These are phyloP conservation scores for Phytopythium ostracodes DNA, from an alignment of 352 stramenopile species.

Conservation along the genomic window DNA sequence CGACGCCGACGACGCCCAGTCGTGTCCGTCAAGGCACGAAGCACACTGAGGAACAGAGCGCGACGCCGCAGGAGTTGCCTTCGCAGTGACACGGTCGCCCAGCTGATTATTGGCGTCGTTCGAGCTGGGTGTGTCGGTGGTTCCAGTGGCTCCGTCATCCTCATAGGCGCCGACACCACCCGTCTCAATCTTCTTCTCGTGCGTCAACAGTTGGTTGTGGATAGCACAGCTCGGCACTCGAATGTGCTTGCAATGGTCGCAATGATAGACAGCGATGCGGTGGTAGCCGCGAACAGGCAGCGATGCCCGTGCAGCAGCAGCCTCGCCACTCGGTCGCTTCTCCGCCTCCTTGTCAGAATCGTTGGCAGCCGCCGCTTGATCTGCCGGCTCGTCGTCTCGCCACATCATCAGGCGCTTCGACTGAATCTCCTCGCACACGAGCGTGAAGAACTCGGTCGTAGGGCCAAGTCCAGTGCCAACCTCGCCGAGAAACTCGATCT, in stretches of 20 bases:
- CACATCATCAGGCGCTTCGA: conserved; percentile 52
- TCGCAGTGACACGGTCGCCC: not conserved
- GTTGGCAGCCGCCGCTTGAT: conserved; percentile 5
- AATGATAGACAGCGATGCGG: conserved; percentile 64
- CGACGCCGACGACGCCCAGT: conserved; percentile 28
- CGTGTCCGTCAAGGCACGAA: conserved; percentile 43
- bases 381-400: conserved; percentile 37
- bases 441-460: conserved; percentile 77
- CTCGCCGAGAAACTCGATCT: conserved; percentile 80
- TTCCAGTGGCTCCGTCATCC: not conserved
- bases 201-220: conserved; percentile 46
- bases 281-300: conserved; percentile 67
- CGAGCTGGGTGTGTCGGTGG: not conserved
- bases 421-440: conserved; percentile 72
- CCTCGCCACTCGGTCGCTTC: not conserved
- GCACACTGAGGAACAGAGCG: conserved; percentile 46
- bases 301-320: conserved; percentile 3
- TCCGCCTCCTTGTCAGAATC: conserved; percentile 13
- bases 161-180: not conserved
- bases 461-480: conserved; percentile 68
- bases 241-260: conserved; percentile 39
- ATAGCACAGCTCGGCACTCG: conserved; percentile 44
- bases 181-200: conserved; percentile 32
- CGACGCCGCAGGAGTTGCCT: conserved; percentile 6
- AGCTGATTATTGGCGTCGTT: conserved; percentile 2